Percentiles rank a stretch among this genome's conserved stretches.
Conservation (phyloP, 805 yeast genomes). For the Geotrichum ghanense region DNA sequence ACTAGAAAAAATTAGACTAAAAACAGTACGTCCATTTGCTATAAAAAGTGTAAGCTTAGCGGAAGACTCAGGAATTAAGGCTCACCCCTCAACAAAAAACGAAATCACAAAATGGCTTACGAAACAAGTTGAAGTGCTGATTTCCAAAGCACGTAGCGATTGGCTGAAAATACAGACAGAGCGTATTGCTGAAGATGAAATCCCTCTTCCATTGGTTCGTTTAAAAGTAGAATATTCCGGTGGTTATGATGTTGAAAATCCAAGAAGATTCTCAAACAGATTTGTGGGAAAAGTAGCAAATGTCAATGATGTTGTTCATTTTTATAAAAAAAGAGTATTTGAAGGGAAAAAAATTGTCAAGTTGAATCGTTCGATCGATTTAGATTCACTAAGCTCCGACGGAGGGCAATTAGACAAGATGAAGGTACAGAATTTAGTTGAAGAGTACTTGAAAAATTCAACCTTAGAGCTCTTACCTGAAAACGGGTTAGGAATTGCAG, state of each 20-base stretch:
- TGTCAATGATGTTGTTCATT: slow-evolving; percentile 71
- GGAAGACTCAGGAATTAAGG: slow-evolving; percentile 40
- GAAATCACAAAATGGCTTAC: slow-evolving; percentile 51
- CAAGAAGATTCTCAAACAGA: slow-evolving; percentile 76
- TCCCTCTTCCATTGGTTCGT: slow-evolving; percentile 75
- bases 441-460: slow-evolving; percentile 48
- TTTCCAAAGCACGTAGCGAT: slow-evolving; percentile 42
- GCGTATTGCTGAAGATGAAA: slow-evolving; percentile 22
- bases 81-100: slow-evolving; percentile 48
- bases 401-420: slow-evolving; percentile 30
- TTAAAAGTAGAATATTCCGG: slow-evolving; percentile 82
- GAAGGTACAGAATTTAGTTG: slow-evolving; percentile 52
- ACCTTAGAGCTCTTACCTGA: slow-evolving; percentile 64
- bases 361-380: slow-evolving; percentile 12
- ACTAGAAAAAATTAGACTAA: slow-evolving; percentile 50
- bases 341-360: slow-evolving; percentile 1
- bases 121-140: slow-evolving; percentile 54
- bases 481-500: slow-evolving; percentile 60
- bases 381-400: slow-evolving; percentile 11
- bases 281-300: slow-evolving; percentile 90
- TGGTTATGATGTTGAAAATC: slow-evolving; percentile 85
- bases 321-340: slow-evolving; percentile 39
- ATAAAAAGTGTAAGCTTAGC: slow-evolving; percentile 53
- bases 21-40: slow-evolving; percentile 71
- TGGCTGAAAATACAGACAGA: slow-evolving; percentile 30